A percentile compares a stretch with the other conserved stretches of the same genome.
phyloP scores from a whole-genome alignment of 768 basidiomycete genomes.

The Phylloporus scabripes region DNA sequence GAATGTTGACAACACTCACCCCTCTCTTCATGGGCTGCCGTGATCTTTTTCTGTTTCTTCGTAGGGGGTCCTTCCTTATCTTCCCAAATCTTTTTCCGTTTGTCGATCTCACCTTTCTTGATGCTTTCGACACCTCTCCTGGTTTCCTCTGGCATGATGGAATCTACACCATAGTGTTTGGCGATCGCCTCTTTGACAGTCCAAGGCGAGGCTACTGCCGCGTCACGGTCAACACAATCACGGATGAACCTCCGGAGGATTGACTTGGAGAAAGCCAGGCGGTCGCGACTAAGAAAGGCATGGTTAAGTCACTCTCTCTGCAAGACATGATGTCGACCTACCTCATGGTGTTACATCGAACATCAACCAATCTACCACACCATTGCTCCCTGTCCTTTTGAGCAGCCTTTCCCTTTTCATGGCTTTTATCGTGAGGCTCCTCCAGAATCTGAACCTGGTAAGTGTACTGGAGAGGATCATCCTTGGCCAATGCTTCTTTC shows the following conservation, averaged over 20 bases:
- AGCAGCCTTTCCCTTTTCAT: constrained; percentile 51
- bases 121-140: constrained; percentile 72
- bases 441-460: constrained; percentile 88
- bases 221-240: constrained; percentile 90
- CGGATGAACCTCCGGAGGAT: constrained; percentile 94
- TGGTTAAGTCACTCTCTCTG: constrained; percentile 2
- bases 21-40: constrained; percentile 68
- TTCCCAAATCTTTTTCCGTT: constrained; percentile 87
- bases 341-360: constrained; percentile 78
- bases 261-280: constrained; percentile 92
- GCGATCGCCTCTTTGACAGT: constrained; percentile 85
- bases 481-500: constrained; percentile 63
- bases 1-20: constrained; percentile 36
- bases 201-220: constrained; percentile 94
- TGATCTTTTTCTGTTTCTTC: constrained; percentile 79
- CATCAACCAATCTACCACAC: constrained; percentile 77
- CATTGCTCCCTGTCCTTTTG: constrained; percentile 59
- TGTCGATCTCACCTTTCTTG: constrained; percentile 86
- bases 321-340: constrained; percentile 30
- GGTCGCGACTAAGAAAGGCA: constrained; percentile 67
- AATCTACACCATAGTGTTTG: constrained; percentile 76
- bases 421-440: constrained; percentile 62
- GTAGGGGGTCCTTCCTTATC: constrained; percentile 78
- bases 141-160: constrained; percentile 81
- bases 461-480: constrained; percentile 78